Conservation (phyloP, 257 asterid genomes). For the Jaltomata sinuosa region DNA sequence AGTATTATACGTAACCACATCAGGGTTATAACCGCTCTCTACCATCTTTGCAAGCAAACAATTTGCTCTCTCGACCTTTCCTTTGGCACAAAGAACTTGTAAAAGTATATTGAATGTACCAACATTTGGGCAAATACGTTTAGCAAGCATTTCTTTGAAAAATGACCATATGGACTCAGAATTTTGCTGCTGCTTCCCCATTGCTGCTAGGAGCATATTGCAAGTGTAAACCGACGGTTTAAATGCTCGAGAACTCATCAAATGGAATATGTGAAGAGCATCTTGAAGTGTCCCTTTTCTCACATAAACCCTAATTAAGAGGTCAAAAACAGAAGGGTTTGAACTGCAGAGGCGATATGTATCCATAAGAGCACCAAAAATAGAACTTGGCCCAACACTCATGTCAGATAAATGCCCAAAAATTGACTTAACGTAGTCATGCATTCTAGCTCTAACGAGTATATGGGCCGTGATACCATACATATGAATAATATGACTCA, state of each 20-base stretch:
- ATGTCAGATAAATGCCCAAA: conserved; percentile 31
- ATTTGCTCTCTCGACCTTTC: conserved; percentile 60
- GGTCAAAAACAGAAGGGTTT: conserved; percentile 85
- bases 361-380: conserved; percentile 59
- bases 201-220: conserved; percentile 59
- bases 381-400: conserved; percentile 39
- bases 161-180: conserved; percentile 58
- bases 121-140: conserved; percentile 52
- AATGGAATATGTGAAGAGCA: conserved; percentile 48
- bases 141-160: conserved; percentile 60
- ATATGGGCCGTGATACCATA: conserved; percentile 71
- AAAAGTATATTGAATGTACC: conserved; percentile 67
- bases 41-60: conserved; percentile 69
- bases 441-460: conserved; percentile 86
- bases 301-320: conserved; percentile 65
- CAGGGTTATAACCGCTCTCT: conserved; percentile 83
- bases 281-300: conserved; percentile 33
- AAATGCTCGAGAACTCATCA: conserved; percentile 58
- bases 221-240: conserved; percentile 69
- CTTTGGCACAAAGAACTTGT: conserved; percentile 60
- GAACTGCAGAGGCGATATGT: conserved; percentile 79
- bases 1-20: conserved; percentile 73
- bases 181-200: conserved; percentile 23
- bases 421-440: conserved; percentile 47
- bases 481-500: conserved; percentile 49